phyloP scores from a whole-genome alignment of 441 rosid species.

The Melastoma candidum region DNA sequence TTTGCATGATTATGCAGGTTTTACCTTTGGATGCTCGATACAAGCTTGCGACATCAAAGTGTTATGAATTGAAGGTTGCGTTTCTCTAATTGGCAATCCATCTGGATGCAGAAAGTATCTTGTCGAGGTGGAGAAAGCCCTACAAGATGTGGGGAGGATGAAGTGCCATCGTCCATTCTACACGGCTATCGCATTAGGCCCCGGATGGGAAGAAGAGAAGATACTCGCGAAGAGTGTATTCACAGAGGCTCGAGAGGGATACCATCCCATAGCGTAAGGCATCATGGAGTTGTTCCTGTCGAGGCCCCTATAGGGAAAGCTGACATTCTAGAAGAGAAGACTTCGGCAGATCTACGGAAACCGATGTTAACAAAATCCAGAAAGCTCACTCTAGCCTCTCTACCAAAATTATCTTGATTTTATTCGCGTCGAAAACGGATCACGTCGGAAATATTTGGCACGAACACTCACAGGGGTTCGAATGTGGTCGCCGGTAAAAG shows the following conservation, averaged over 20 bases:
- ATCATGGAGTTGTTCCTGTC: constrained; percentile 72
- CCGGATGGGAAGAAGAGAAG: constrained; percentile 66
- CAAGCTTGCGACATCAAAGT: constrained; percentile 71
- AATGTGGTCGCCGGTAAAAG: too few species aligned
- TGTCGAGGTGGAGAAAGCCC: constrained; percentile 64
- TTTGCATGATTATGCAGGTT: constrained; percentile 29
- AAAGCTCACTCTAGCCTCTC: too few species aligned
- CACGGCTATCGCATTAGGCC: constrained; percentile 55
- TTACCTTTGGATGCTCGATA: constrained; percentile 67
- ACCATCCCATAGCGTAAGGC: constrained; percentile 84
- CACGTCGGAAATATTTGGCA: too few species aligned
- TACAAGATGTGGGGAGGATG: constrained; percentile 89
- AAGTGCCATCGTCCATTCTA: constrained; percentile 75
- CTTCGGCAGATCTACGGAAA: too few species aligned
- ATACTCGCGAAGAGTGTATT: constrained; percentile 63
- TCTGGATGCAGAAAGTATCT: constrained; percentile 54
- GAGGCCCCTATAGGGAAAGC: constrained; percentile 40
- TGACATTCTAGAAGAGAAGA: too few species aligned
- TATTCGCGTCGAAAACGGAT: too few species aligned
- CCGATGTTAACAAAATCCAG: too few species aligned
- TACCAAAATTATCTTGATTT: too few species aligned
- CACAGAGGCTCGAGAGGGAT: constrained; percentile 60
- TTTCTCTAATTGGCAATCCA: constrained; percentile 65
- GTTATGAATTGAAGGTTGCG: constrained; percentile 77
- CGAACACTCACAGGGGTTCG: too few species aligned